A percentile compares a stretch with the other conserved stretches of the same genome.
Evolutionary conservation across 805 yeast species (phyloP).

Genomic region (Wickerhamomyces chaumierensis): DNA sequence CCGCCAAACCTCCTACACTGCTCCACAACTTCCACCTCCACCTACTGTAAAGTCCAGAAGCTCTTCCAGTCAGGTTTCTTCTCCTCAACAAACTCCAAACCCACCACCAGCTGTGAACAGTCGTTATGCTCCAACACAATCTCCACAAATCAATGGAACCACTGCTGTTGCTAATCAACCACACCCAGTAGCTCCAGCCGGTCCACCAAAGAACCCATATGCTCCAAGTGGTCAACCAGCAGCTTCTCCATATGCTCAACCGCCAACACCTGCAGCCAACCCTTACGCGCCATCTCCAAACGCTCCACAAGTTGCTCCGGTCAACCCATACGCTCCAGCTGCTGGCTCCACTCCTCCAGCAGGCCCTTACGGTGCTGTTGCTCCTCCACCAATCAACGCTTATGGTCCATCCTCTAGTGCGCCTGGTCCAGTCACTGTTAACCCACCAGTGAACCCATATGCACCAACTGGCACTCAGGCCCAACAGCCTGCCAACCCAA

Average conservation of each 20-base stretch:
- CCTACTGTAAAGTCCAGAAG: conserved; percentile 22
- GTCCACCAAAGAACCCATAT: conserved; percentile 23
- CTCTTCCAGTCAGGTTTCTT: conserved; percentile 7
- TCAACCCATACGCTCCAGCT: conserved; percentile 24
- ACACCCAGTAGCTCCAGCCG: conserved; percentile 2
- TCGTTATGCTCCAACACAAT: conserved; percentile 23
- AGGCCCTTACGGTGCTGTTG: conserved; percentile 24
- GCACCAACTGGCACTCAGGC: conserved; percentile 19
- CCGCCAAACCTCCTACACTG: conserved; percentile 16
- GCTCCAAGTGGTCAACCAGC: conserved; percentile 19
- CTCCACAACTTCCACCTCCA: conserved; percentile 23
- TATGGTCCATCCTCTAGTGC: conserved; percentile 20
- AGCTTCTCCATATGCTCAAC: neutral
- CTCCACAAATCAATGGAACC: conserved; percentile 17
- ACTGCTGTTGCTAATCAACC: conserved; percentile 23
- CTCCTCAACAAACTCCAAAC: conserved; percentile 11
- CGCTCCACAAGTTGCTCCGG: conserved; percentile 10
- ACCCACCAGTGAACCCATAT: conserved; percentile 25
- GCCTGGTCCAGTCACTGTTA: conserved; percentile 12
- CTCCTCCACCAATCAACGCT: conserved; percentile 23
- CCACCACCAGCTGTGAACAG: conserved; percentile 16
- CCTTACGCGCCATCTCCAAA: conserved; percentile 6
- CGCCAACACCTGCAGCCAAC: conserved; percentile 4
- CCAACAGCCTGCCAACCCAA: conserved; percentile 20
- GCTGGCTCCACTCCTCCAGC: conserved; percentile 2